Percentiles rank a stretch among this genome's conserved stretches.
Evolutionary conservation across 192 early-diverging fungal genomes (phyloP).

Genomic region (Mortierella antarctica): DNA sequence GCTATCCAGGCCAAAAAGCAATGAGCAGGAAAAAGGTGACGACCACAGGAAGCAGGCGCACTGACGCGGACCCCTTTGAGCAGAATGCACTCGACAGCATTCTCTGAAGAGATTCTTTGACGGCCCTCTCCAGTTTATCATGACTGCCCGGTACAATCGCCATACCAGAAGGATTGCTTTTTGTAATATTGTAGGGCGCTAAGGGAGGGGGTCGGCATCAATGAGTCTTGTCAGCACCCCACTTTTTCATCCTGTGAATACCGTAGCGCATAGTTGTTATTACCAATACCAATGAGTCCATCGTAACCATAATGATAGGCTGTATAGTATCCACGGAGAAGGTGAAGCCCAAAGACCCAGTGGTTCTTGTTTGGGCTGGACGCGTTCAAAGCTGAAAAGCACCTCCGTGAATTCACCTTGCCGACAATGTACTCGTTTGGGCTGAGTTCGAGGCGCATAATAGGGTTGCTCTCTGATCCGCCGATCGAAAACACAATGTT

Average conservation of each 20-base stretch:
- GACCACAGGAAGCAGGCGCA: no score
- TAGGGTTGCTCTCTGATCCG: neutral
- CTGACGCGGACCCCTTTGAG: no score
- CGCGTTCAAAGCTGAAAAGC: constrained; percentile 31
- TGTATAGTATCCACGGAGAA: constrained; percentile 27
- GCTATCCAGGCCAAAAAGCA: no score
- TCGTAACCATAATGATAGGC: constrained; percentile 32
- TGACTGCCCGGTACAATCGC: constrained; percentile 14
- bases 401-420: constrained; percentile 5
- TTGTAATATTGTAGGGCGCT: constrained; percentile 36
- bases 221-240: neutral
- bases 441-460: constrained; percentile 16
- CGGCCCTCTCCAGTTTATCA: neutral
- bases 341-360: constrained; percentile 35
- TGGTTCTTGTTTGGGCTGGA: constrained; percentile 10
- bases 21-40: no score
- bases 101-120: constrained; percentile 11
- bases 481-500: constrained; percentile 23
- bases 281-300: constrained; percentile 36
- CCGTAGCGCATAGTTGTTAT: neutral
- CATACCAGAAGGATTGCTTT: constrained; percentile 15
- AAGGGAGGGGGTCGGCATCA: neutral
- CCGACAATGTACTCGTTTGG: constrained; percentile 33
- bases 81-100: neutral
- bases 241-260: neutral